Base-by-base conservation (phyloP, 495 filamentous ascomycete species). In the Acidiella bohemica region DNA sequence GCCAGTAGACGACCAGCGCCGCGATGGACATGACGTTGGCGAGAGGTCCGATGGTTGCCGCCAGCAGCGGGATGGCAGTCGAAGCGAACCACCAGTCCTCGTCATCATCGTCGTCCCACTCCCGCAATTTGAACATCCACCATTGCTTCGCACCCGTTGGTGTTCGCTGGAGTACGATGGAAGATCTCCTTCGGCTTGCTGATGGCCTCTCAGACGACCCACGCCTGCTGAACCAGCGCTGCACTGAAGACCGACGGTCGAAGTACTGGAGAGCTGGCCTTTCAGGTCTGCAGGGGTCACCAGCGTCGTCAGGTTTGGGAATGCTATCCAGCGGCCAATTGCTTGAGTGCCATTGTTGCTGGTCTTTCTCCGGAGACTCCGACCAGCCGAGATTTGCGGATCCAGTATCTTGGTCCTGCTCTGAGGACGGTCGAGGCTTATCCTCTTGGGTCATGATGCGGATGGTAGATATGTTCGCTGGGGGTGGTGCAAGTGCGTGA, bases 21-120 rank as follows among this genome's bases (percentile, higher is more conserved):
- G 76, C 77, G 24, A 86, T 79, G n/a, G 77, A 81, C 51, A 81
- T 65, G 16, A 85, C 71, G 55, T 84, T 84, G 9, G 81, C 80
- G 12, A 85, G 61, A 1, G 81, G 81, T 0, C 77, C 78, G 4
- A 77, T 67, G 1, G 79, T 76, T 4, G 81, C 81, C 0, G 80
- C 80, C 4, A 84, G 55, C 4, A 87, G 65, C 8, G 81, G 81
- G 32, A 84, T 81, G 10, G 75, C 78, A 3, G 78, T 87, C 0
- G 76, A 80, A 1, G 81, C 81, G 44, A 83, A 72, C 81, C 80
- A 86, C 81, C 81, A 86, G 30, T 71, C 63, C 42, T 44, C 46
- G 14, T 49, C 40, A 14, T 39, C 41, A 13, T 43, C 41, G 13
- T 44, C 40, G 20, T 49, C 46, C 46, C 46, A 49, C 8, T 41